Evolutionary conservation across 495 filamentous ascomycete species (phyloP).

Genomic region (Penicillium goetzii): DNA sequence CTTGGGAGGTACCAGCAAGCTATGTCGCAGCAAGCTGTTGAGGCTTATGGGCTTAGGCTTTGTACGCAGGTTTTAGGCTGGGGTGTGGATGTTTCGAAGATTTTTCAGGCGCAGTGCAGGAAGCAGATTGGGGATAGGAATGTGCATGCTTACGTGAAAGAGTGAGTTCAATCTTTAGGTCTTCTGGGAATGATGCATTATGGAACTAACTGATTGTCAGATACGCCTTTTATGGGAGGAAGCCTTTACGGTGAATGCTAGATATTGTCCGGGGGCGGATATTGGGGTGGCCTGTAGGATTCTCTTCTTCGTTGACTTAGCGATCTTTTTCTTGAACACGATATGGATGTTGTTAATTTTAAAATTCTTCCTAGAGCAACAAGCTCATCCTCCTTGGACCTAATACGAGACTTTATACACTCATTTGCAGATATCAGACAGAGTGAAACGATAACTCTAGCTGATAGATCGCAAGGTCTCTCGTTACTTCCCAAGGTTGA

Average conservation of each 20-base stretch:
- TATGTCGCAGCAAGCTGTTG: conserved; percentile 61
- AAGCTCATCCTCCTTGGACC: no score
- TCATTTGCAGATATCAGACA: no score
- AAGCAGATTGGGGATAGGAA: conserved; percentile 32
- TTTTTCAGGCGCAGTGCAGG: conserved; percentile 30
- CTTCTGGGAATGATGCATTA: neutral
- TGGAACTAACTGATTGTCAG: neutral
- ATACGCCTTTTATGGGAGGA: conserved; percentile 24
- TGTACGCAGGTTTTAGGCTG: conserved; percentile 59
- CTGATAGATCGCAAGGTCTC: no score
- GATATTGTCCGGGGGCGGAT: no score
- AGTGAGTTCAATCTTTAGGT: conserved; percentile 8
- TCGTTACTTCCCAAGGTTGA: no score
- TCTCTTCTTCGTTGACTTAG: no score
- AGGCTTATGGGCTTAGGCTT: conserved; percentile 56
- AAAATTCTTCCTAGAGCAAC: no score
- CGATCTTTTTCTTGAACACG: no score
- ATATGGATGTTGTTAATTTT: no score
- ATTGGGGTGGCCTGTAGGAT: no score
- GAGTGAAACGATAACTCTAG: no score
- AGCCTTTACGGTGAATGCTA: conserved; percentile 9
- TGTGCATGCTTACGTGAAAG: conserved; percentile 35
- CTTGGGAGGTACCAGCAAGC: conserved; percentile 64
- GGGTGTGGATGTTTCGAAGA: conserved; percentile 23
- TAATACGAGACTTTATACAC: no score